Evolutionary conservation across 2,329 filamentous ascomycete species (phyloP), one percentile per base, ranked within the genome.

Genomic region (Leptoxyphium fumago): DNA sequence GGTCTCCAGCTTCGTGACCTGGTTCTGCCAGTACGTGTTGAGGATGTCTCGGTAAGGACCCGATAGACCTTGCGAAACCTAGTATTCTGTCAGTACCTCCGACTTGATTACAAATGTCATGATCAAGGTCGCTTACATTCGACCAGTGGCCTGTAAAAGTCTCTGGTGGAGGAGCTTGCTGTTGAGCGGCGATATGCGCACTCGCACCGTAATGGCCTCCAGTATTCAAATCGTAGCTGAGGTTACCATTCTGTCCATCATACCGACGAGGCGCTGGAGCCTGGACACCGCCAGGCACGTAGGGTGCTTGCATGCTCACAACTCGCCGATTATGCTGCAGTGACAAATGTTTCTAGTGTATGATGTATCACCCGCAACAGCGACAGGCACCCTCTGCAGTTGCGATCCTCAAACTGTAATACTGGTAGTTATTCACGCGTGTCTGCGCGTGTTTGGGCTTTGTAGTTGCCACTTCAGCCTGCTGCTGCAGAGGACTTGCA

Each of bases 11-110:
- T 94, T 87, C 53, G 82, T 89, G 68, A 98, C 94, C 50, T 88
- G 91, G 60, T 98, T 89, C 65, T 98, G 91, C 91, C 91, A 98
- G 69, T 98, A 98, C 5, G 89, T 95, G 38, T 93, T 95, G 55
- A 98, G 73, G 58, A 96, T 95, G 63, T 98, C 91, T 62, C 94
- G 89, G 64, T 95, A 94, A 49, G 83, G 82, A 49, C 87, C 88
- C 46, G 81, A 84, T 40, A 98, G 74, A 41, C 91, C 91, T 74
- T 98, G 91, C 60, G 94, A 94, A 52, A 96, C 86, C 85, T 93
- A 57, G 42, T 45, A 30, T 29, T 43, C 36, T 40, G 46, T 64
- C 46, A 65, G 58, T 49, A 41, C 40, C 14, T 3, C 26, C 11
- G 18, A 8, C 13, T 13, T 45, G 34, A 26, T n/a, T 18, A 46